These are phyloP conservation scores for Verticillium klebahnii DNA, from an alignment of 2,329 filamentous ascomycete species.

Conservation along the genomic window DNA sequence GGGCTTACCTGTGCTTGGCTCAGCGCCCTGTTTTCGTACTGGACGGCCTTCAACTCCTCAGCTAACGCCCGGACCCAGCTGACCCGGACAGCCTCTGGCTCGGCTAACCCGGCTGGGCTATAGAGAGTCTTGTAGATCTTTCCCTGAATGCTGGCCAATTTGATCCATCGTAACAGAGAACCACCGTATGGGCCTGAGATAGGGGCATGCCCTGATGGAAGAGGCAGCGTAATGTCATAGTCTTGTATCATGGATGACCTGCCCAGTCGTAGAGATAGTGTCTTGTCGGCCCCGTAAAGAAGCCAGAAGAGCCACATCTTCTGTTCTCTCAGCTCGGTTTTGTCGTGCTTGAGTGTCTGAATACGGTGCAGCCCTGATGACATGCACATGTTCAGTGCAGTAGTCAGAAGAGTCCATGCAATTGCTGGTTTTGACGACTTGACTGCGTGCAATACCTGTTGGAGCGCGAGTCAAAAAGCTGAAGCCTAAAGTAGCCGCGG, in stretches of 20 bases:
- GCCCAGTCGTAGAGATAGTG: conserved; percentile 18
- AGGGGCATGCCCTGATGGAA: background rate
- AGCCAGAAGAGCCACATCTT: conserved; percentile 19
- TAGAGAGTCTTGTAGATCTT: conserved; percentile 21
- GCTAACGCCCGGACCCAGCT: conserved; percentile 6
- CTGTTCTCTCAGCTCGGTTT: conserved; percentile 1
- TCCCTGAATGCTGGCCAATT: conserved; percentile 16
- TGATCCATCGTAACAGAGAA: conserved; percentile 11
- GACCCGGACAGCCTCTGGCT: conserved; percentile 12
- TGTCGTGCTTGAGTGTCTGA: conserved; percentile 4
- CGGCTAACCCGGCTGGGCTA: conserved; percentile 17
- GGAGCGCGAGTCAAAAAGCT: background rate
- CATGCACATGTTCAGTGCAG: conserved; percentile 15
- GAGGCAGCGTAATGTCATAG: conserved; percentile 18
- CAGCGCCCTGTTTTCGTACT: background rate
- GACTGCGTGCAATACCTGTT: conserved; percentile 13
- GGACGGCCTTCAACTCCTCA: background rate
- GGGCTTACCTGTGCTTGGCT: background rate
- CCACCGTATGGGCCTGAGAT: background rate
- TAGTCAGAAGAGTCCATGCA: conserved; percentile 16
- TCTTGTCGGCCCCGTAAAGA: conserved; percentile 19
- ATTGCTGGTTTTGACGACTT: conserved; percentile 13
- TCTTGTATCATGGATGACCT: conserved; percentile 20
- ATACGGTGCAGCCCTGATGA: conserved; percentile 15
- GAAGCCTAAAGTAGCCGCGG: too few relatives aligned